Base-by-base conservation (phyloP, 768 basidiomycete species). In the Amanita exitialis region DNA sequence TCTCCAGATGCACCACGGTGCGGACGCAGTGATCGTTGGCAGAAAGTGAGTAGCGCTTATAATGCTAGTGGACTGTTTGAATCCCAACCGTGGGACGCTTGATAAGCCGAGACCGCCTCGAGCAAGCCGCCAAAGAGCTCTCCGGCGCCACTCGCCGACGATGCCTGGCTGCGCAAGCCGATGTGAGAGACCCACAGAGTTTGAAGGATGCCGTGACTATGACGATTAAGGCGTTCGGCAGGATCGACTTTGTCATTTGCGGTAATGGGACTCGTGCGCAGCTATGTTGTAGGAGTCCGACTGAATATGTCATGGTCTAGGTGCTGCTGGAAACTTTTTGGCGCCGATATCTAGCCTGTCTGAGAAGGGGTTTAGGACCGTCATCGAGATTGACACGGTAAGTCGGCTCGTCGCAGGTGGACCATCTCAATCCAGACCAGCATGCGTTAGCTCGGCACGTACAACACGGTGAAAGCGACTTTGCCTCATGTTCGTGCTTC, bases 251-350 rank as follows among this genome's bases (percentile, higher is more conserved):
- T 62, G 94, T 97, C 46, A 89, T 97, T 50, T 92, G 90, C 62
- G 92, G 92, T 88, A 64, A 52, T 74, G 67, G 2, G 15, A 3
- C 25, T 44, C 32, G 25, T 32, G 16, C 42, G n/a, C 39, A 6
- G n/a, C 30, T 30, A 6, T 27, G 6, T 16, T n/a, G n/a, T n/a
- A n/a, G n/a, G n/a, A n/a, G 20, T 21, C 4, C 37, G 18, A 8
- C 15, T 54, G 44, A 50, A 43, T 20, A 30, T 52, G 27, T 13
- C 35, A 44, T 16, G 42, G 15, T 25, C 23, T 61, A 92, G 90
- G 90, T 54, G 93, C 93, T 37, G 95, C 95, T 52, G 95, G 95
- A 2, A 99, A 98, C 70, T 99, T 97, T 69, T 73, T 99, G 25
- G 86, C 86, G 1, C 85, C 92, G 13, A 89, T 95, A 52, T 78